phyloP scores from a whole-genome alignment of 2,329 filamentous ascomycete species.

The Xylariaceae sp. region DNA sequence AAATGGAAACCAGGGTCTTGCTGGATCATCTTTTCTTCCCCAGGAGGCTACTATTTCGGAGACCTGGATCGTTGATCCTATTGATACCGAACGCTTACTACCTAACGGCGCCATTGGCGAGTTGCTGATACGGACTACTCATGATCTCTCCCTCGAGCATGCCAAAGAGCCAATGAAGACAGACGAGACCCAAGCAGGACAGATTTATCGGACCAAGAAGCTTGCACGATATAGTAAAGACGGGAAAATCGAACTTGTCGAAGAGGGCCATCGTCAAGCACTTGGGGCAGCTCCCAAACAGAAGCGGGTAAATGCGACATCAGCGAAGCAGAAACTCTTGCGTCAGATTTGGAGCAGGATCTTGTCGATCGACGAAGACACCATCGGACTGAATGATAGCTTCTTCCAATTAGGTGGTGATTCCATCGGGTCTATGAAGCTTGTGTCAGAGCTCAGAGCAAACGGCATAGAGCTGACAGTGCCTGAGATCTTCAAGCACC shows the following conservation, averaged over 20 bases:
- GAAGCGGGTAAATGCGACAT: slow-evolving; percentile 36
- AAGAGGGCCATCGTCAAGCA: slow-evolving; percentile 17
- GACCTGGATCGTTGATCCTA: slow-evolving; percentile 39
- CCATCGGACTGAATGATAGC: slow-evolving; percentile 51
- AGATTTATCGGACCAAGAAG: slow-evolving; percentile 38
- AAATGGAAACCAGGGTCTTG: slow-evolving; percentile 17
- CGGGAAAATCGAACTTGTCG: slow-evolving; percentile 29
- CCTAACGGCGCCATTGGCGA: slow-evolving; percentile 42
- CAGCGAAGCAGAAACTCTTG: slow-evolving; percentile 41
- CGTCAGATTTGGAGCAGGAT: slow-evolving; percentile 47
- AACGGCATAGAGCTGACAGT: slow-evolving; percentile 49
- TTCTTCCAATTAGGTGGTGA: slow-evolving; percentile 60
- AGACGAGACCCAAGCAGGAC: slow-evolving; percentile 16
- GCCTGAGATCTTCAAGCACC: slow-evolving; percentile 50
- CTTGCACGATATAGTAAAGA: slow-evolving; percentile 36
- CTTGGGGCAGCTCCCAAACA: slow-evolving; percentile 12
- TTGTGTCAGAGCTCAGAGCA: slow-evolving; percentile 51
- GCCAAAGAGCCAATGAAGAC: slow-evolving; percentile 30
- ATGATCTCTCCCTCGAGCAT: slow-evolving; percentile 22
- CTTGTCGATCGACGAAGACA: slow-evolving; percentile 39
- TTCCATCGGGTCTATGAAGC: slow-evolving; percentile 58
- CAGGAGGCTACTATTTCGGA: slow-evolving; percentile 24
- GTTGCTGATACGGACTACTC: slow-evolving; percentile 36
- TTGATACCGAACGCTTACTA: slow-evolving; percentile 32
- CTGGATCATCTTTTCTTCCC: slow-evolving; percentile 16